Percentiles rank a stretch among this genome's conserved stretches.
phyloP scores from a whole-genome alignment of 352 stramenopile genomes.

The Globisporangium rhizosaccharum region DNA sequence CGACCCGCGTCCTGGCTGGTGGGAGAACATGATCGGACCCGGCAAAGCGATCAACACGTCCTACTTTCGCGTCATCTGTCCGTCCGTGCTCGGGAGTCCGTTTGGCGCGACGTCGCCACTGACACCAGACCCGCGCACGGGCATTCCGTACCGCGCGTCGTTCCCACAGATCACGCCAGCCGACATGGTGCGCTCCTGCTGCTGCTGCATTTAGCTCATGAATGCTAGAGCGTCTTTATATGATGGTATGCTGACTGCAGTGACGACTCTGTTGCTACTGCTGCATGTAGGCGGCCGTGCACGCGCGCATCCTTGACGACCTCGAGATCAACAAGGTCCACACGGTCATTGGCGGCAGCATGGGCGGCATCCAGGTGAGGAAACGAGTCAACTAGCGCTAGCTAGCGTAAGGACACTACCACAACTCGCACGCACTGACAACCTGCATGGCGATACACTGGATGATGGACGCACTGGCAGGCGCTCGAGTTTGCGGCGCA shows the following conservation, averaged over 20 bases:
- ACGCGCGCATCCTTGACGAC: constrained; percentile 76
- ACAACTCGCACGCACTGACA: no score
- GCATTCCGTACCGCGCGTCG: constrained; percentile 50
- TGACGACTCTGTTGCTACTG: not conserved
- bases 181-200: constrained; percentile 49
- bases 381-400: not conserved
- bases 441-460: not conserved
- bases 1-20: constrained; percentile 78
- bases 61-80: constrained; percentile 84
- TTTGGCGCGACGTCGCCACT: constrained; percentile 80
- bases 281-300: constrained; percentile 38
- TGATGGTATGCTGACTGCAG: not conserved
- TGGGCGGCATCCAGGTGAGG: constrained; percentile 66
- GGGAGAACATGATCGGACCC: constrained; percentile 85
- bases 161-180: constrained; percentile 84
- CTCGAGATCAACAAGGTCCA: constrained; percentile 70
- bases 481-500: constrained; percentile 83
- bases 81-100: constrained; percentile 77
- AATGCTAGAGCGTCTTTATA: not conserved
- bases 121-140: constrained; percentile 50
- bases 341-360: constrained; percentile 81
- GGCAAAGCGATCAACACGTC: constrained; percentile 86
- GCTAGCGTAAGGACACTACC: no score
- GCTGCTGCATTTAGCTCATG: not conserved
- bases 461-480: constrained; percentile 15